A percentile compares a stretch with the other conserved stretches of the same genome.
These are phyloP conservation scores for Rauvolfia tetraphylla DNA, from an alignment of 257 asterid species.

Conservation along the genomic window DNA sequence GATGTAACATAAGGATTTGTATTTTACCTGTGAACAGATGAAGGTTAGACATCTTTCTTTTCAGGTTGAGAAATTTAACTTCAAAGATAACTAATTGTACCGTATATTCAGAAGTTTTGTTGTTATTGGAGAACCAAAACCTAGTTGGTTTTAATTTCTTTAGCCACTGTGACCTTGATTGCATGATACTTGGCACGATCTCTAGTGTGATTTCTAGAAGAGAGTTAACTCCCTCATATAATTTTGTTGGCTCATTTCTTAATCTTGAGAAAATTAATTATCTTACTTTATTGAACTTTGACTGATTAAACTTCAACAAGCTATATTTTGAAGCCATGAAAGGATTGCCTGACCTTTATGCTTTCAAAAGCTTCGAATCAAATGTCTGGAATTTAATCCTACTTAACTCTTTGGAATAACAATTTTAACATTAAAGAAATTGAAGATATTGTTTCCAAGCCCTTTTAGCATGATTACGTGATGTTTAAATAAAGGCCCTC, in stretches of 20 bases:
- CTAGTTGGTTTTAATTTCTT: neutral
- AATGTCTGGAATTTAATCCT: neutral
- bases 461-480: neutral
- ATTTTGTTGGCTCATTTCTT: neutral
- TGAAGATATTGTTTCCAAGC: neutral
- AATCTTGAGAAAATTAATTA: neutral
- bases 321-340: neutral
- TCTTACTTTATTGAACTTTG: neutral
- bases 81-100: neutral
- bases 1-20: neutral
- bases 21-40: neutral
- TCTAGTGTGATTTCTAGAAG: neutral
- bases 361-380: neutral
- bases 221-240: neutral
- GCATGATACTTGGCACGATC: neutral
- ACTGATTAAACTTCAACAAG: neutral
- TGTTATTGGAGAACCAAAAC: too few species aligned
- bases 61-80: neutral
- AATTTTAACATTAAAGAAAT: neutral
- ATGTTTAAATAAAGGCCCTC: neutral
- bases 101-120: neutral
- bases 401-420: neutral
- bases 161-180: neutral
- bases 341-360: neutral
- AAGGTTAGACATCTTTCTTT: neutral